Base-by-base conservation (phyloP, 2,329 filamentous ascomycete genomes). In the Fusarium burgessii region DNA sequence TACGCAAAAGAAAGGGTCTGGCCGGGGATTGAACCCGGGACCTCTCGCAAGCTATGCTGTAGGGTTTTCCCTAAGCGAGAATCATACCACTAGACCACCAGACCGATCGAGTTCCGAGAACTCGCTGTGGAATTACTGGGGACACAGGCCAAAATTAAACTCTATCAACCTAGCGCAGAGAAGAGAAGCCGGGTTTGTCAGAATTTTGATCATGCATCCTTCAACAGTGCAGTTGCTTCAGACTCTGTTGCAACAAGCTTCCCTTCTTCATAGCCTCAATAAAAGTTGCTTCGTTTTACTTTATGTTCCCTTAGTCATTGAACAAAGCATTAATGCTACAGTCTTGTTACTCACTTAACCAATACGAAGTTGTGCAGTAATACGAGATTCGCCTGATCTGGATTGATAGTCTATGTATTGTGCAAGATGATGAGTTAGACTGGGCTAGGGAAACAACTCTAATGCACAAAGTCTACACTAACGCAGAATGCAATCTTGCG, bases 41-140 rank as follows among this genome's bases (percentile, higher is more conserved):
- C 81, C 81, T 82, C 81, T 82, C 81, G 81, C 81, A 83, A 76
- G 69, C 72, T 60, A 46, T 73, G 78, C 79, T 78, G 33, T 72
- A 78, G 80, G 80, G 79, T 81, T 69, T 72, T 78, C 88, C 88
- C 88, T 90, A 90, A 90, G 88, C 88, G 87, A 89, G 88, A 89
- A 90, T 89, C 87, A 90, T 90, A 90, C 88, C 88, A 86, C 88
- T 89, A 89, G 87, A 88, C 87, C 86, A 89, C 80, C 82, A 82
- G 82, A 83, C 82, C 82, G 25, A 6, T 9, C 6, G 13, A 36
- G 3, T 17, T 20, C 6, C 6, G 14, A 35, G 35, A 29, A 55
- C 29, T 10, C 43, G 3, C 7, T 41, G 25, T 35, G 13, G 33
- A 35, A 41, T 45, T 18, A 3, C 17, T 58, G 18, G 1, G 1